A percentile compares a stretch with the other conserved stretches of the same genome.
Evolutionary conservation across 768 basidiomycete genomes (phyloP).

Genomic region (Mycena albidolilacea): DNA sequence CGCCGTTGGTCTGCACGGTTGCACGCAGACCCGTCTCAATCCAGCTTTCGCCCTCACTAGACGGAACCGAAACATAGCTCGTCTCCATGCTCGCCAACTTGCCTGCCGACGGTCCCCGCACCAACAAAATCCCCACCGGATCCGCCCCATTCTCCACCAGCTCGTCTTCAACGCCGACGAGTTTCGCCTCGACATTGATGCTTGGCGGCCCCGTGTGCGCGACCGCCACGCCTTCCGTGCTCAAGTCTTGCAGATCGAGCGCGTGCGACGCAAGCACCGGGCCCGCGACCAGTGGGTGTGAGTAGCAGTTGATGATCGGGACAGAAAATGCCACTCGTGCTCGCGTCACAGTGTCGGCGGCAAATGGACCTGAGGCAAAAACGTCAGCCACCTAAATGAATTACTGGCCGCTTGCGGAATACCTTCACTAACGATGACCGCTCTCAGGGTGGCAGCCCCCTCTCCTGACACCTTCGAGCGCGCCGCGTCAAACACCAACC

Average conservation of each 20-base stretch:
- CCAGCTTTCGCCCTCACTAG: constrained; percentile 60
- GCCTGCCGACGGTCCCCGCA: constrained; percentile 51
- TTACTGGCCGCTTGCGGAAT: constrained; percentile 39
- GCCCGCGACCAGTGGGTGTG: constrained; percentile 75
- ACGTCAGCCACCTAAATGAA: constrained; percentile 17
- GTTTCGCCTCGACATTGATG: constrained; percentile 88
- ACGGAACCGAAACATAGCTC: constrained; percentile 53
- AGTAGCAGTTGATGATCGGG: constrained; percentile 77
- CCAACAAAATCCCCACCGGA: constrained; percentile 61
- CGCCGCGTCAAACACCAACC: constrained; percentile 79
- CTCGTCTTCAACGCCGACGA: constrained; percentile 78
- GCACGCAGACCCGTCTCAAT: constrained; percentile 59
- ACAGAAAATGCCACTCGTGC: constrained; percentile 84
- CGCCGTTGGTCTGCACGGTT: constrained; percentile 75
- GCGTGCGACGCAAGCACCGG: constrained; percentile 89
- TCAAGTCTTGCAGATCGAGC: constrained; percentile 85
- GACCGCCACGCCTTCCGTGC: constrained; percentile 46
- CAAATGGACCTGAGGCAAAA: constrained; percentile 60
- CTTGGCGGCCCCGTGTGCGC: constrained; percentile 83
- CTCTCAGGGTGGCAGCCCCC: constrained; percentile 73
- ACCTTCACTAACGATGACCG: constrained; percentile 84
- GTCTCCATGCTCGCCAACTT: constrained; percentile 60
- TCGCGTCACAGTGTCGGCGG: constrained; percentile 66
- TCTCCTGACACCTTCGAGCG: constrained; percentile 73
- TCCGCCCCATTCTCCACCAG: constrained; percentile 76